phyloP scores from a whole-genome alignment of 768 basidiomycete genomes.

The Gymnopilus junonius region DNA sequence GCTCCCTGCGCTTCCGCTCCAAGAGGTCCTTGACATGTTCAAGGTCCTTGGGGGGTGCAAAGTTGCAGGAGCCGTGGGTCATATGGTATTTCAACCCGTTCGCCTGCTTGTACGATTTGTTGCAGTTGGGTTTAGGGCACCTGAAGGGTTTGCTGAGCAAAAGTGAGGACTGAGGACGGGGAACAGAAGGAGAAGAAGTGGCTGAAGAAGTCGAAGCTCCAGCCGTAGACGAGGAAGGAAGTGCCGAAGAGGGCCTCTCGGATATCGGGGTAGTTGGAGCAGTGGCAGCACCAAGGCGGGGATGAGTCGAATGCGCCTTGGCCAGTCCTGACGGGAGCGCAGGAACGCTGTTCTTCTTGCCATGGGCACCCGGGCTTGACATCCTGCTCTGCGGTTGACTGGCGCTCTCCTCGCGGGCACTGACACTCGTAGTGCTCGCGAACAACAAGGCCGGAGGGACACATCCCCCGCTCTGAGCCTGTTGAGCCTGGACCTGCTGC shows the following conservation, averaged over 20 bases:
- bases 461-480: constrained; percentile 35
- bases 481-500: constrained; percentile 1
- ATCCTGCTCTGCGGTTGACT: background rate
- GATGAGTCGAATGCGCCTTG: background rate
- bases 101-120: constrained; percentile 95
- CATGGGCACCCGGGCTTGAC: background rate
- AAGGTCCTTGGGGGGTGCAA: constrained; percentile 85
- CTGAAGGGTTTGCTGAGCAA: constrained; percentile 85
- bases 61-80: constrained; percentile 92
- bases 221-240: constrained; percentile 1
- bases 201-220: background rate
- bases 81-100: constrained; percentile 96
- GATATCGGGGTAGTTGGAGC: constrained; percentile 2
- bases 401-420: background rate
- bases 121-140: constrained; percentile 94
- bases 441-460: constrained; percentile 72
- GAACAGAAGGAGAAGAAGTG: background rate
- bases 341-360: background rate
- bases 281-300: background rate
- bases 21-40: constrained; percentile 78
- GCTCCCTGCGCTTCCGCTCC: constrained; percentile 54
- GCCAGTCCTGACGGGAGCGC: background rate
- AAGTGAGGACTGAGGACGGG: constrained; percentile 54
- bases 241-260: background rate
- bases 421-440: constrained; percentile 22